phyloP scores from a whole-genome alignment of 2,329 filamentous ascomycete species.

The Fusarium clavum region DNA sequence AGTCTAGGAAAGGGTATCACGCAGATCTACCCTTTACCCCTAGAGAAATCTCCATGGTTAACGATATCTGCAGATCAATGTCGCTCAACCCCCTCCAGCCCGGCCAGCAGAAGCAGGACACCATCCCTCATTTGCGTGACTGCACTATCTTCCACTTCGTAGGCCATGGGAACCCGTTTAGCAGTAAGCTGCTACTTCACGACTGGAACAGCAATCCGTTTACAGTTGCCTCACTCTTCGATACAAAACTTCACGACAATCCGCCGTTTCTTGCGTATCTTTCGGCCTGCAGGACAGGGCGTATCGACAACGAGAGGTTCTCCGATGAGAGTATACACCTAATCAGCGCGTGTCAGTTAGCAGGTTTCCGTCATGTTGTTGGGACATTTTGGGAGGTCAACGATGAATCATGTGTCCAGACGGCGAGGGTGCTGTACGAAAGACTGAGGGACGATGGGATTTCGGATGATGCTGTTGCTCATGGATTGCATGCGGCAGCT shows the following conservation, averaged over 20 bases:
- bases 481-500: neutral
- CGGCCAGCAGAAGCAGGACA: neutral
- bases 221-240: neutral
- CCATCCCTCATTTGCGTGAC: neutral
- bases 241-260: neutral
- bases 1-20: neutral
- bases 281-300: neutral
- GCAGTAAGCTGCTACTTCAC: neutral
- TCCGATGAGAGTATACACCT: conserved; percentile 8
- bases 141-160: conserved; percentile 10
- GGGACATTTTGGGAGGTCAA: neutral
- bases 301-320: neutral
- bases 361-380: neutral
- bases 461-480: neutral
- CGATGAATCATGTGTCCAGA: neutral
- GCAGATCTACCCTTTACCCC: neutral
- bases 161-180: neutral
- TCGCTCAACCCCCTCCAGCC: neutral
- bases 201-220: neutral
- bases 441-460: neutral
- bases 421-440: neutral
- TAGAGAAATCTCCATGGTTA: neutral
- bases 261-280: conserved; percentile 3
- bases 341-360: conserved; percentile 4
- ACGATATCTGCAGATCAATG: neutral